phyloP scores from a whole-genome alignment of 306 rosid genomes.

The Lotus japonicus region DNA sequence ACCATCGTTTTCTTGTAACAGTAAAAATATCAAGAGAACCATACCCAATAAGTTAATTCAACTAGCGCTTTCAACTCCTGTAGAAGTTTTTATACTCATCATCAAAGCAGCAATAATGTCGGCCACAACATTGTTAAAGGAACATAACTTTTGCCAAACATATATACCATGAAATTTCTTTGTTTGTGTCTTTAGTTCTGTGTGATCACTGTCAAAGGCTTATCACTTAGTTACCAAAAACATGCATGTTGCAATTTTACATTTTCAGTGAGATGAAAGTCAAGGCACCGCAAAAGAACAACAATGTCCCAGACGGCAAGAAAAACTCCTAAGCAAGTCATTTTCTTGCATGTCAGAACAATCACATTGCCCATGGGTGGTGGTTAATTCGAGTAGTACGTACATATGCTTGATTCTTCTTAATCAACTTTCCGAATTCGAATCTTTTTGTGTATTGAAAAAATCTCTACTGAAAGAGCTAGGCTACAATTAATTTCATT shows the following conservation, averaged over 20 bases:
- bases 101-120: not conserved
- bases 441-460: no score
- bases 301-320: slow-evolving; percentile 36
- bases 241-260: not conserved
- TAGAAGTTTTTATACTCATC: not conserved
- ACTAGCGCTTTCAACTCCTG: not conserved
- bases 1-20: no score
- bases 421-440: no score
- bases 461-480: no score
- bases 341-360: not conserved
- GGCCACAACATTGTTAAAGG: not conserved
- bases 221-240: not conserved
- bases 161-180: not conserved
- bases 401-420: no score
- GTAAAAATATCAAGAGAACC: no score
- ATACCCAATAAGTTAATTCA: no score
- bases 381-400: no score
- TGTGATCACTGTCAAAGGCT: slow-evolving; percentile 8
- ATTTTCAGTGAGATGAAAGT: not conserved
- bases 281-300: not conserved
- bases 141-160: not conserved
- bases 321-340: slow-evolving; percentile 18
- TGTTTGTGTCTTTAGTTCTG: not conserved
- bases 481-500: no score
- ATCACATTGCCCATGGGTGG: no score